These are phyloP conservation scores for Codiaeum variegatum DNA, from an alignment of 441 rosid genomes.

Conservation along the genomic window DNA sequence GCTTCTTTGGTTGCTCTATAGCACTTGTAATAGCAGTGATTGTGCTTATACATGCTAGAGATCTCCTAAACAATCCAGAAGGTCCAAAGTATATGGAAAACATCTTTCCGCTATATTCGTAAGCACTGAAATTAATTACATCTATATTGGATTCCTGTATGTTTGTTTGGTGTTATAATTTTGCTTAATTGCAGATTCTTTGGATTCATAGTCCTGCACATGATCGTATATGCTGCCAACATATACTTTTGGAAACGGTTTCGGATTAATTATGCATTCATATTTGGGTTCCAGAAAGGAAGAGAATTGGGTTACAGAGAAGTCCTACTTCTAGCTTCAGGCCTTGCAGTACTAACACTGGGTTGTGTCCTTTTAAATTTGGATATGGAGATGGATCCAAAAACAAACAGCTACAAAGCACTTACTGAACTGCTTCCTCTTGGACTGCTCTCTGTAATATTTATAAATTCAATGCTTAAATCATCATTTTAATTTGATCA, in stretches of 20 bases:
- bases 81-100: conserved; percentile 59
- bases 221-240: conserved; percentile 52
- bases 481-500: background rate
- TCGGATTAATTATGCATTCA: conserved; percentile 63
- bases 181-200: conserved; percentile 49
- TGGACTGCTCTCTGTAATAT: conserved; percentile 49
- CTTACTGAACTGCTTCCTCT: conserved; percentile 72
- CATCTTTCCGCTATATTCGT: conserved; percentile 81
- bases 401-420: conserved; percentile 44
- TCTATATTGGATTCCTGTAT: background rate
- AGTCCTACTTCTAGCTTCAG: conserved; percentile 53
- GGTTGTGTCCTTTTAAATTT: conserved; percentile 58
- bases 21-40: conserved; percentile 54
- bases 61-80: conserved; percentile 41
- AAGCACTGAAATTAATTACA: conserved; percentile 8
- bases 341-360: conserved; percentile 56
- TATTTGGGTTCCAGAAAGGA: conserved; percentile 74
- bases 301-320: conserved; percentile 60
- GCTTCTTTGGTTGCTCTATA: conserved; percentile 57
- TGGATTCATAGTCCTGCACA: conserved; percentile 61
- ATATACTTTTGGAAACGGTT: conserved; percentile 64
- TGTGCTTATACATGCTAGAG: conserved; percentile 50
- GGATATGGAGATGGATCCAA: conserved; percentile 79
- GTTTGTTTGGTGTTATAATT: background rate
- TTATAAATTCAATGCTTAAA: background rate